Percentiles rank a stretch among this genome's conserved stretches.
Conservation (phyloP, 495 filamentous ascomycete genomes). For the Tuber aestivum region DNA sequence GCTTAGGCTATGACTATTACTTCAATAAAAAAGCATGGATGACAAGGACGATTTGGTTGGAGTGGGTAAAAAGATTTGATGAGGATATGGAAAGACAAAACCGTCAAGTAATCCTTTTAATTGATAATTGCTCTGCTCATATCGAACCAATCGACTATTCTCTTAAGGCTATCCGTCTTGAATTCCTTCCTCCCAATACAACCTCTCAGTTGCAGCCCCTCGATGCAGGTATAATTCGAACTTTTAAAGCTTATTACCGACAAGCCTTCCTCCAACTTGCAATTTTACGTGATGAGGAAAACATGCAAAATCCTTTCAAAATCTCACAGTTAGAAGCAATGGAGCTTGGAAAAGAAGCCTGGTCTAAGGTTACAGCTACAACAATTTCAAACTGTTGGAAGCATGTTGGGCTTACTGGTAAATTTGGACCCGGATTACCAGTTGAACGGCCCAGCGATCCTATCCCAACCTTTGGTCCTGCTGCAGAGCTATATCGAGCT, state of each 20-base stretch:
- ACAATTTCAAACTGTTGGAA: slow-evolving; percentile 35
- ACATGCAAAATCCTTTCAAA: slow-evolving; percentile 22
- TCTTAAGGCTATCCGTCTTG: slow-evolving; percentile 15
- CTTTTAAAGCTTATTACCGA: slow-evolving; percentile 40
- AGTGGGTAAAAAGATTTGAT: slow-evolving; percentile 43
- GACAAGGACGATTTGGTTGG: slow-evolving; percentile 35
- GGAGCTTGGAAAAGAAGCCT: slow-evolving; percentile 26
- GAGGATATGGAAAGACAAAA: slow-evolving; percentile 29
- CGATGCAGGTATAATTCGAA: slow-evolving; percentile 43
- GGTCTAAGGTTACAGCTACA: slow-evolving; percentile 13
- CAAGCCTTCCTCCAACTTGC: slow-evolving; percentile 37
- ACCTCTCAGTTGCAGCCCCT: slow-evolving; percentile 41
- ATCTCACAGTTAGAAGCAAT: slow-evolving; percentile 29
- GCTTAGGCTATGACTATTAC: slow-evolving; percentile 28
- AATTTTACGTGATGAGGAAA: slow-evolving; percentile 13
- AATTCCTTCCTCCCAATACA: slow-evolving; percentile 42
- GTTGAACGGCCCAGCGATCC: slow-evolving; percentile 3
- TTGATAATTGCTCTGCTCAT: slow-evolving; percentile 44
- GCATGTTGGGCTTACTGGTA: slow-evolving; percentile 4
- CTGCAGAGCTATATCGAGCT: neutral
- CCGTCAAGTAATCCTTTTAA: slow-evolving; percentile 39
- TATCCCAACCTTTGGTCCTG: neutral
- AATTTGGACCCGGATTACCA: slow-evolving; percentile 9
- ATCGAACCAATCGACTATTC: slow-evolving; percentile 18
- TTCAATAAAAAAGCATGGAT: slow-evolving; percentile 43